Conservation (phyloP, 768 basidiomycete genomes). For the Boletellus ananas region DNA sequence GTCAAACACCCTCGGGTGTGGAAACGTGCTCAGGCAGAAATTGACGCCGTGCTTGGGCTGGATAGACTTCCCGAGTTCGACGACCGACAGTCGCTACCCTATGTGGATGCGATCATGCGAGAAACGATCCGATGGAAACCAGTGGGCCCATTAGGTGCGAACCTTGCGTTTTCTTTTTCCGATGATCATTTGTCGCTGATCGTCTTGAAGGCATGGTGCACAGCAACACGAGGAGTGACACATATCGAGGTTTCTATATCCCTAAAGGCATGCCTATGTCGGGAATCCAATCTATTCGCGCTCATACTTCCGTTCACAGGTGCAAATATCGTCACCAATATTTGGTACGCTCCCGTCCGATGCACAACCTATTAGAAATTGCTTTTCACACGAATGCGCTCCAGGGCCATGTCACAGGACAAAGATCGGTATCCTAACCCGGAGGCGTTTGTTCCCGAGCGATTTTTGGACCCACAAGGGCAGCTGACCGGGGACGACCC, state of each 20-base stretch:
- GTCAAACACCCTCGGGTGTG: slow-evolving; percentile 8
- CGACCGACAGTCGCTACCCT: slow-evolving; percentile 3
- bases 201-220: slow-evolving; percentile 17
- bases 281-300: neutral
- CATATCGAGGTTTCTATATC: slow-evolving; percentile 45
- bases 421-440: slow-evolving; percentile 9
- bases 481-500: slow-evolving; percentile 3
- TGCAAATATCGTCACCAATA: slow-evolving; percentile 1
- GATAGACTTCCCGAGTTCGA: slow-evolving; percentile 4
- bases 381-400: neutral
- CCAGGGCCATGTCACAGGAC: slow-evolving; percentile 6
- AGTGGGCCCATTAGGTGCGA: neutral
- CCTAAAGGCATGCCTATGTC: slow-evolving; percentile 36
- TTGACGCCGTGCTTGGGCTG: slow-evolving; percentile 1
- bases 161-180: neutral
- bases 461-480: slow-evolving; percentile 6
- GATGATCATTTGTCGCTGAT: neutral
- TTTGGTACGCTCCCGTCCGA: too few relatives aligned
- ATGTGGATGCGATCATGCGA: slow-evolving; percentile 7
- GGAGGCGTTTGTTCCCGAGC: slow-evolving; percentile 10
- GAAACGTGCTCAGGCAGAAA: slow-evolving; percentile 12
- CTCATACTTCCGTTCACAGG: neutral
- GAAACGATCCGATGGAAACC: slow-evolving; percentile 7
- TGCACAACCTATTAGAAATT: too few relatives aligned
- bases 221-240: slow-evolving; percentile 32